Base-by-base conservation (phyloP, 805 yeast genomes). In the Middelhovenomyces tepae region DNA sequence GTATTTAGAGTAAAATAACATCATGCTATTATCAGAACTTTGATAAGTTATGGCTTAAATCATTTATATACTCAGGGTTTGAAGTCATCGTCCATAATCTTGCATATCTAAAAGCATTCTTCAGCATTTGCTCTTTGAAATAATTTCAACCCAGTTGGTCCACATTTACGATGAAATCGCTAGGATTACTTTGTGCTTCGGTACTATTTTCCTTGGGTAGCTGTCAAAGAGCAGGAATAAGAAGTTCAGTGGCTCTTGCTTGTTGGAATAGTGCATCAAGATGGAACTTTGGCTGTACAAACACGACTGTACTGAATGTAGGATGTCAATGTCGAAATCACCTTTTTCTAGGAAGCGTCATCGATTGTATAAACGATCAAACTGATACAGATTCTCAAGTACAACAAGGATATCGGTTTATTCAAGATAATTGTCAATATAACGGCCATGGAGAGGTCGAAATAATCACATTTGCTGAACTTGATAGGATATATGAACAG, bases 401-500 rank as follows among this genome's bases (percentile, higher is more conserved):
- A 6, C 34, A 31, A 14, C 35, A 43, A 16, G 59, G 54, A 1
- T 46, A 44, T 34, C 30, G 32, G 8, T 51, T 50, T 27, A 43
- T 54, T 13, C 32, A 39, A 9, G 39, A 37, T 5, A 52, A 47
- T 22, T 55, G 60, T 36, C 46, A 44, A 16, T 49, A 47, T 39
- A 48, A 53, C 48, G 56, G 56, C 2, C 38, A 39, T 17, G 29
- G 43, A 5, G 36, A 45, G 1, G 28, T 52, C 29, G 28, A 48
- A 2, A n/a, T n/a, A n/a, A n/a, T n/a, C n/a, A n/a, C n/a, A n/a
- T 20, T 36, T 4, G 45, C 39, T 5, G 49, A 49, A 7, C 36
- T 59, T 38, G 46, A 40, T 13, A 27, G 35, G 3, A 34, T 56
- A 13, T 63, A 56, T 35, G 9, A 54, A 56, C 32, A 62, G 63